Base-by-base conservation (phyloP, 768 basidiomycete species). In the Pleurotus djamor region DNA sequence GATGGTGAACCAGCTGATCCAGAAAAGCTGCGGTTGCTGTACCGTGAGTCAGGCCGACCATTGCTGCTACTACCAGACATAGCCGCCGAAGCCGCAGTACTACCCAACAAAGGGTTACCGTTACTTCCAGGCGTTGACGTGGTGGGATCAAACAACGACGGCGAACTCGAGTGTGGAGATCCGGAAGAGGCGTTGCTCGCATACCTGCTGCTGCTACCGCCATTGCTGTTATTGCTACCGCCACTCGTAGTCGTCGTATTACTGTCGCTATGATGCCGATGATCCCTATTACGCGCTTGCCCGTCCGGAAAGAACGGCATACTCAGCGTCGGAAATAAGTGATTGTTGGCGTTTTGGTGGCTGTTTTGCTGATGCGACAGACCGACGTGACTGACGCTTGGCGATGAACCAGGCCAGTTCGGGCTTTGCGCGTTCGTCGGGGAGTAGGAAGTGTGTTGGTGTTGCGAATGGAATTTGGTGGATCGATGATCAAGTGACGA, bases 271-370 rank as follows among this genome's bases (percentile, higher is more conserved):
- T 28, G 21, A 28, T 28, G 21, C 21, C 21, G 21, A 28, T 28
- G 21, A 28, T 65, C 21, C 71, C 66, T 54, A 28, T 28, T 28
- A 28, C 75, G 71, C 5, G 72, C 33, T 33, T 57, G 38, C 58
- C 72, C 68, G 51, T 68, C 67, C 17, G 86, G 86, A 68, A 77
- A 83, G 71, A 84, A 87, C 9, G 86, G 80, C 7, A 84, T 77
- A 61, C 70, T 84, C 41, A 86, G 76, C 13, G 86, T 86, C 44
- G 82, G 80, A 67, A 87, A 56, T 44, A 56, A 80, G 52, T 63
- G 45, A 65, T 67, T 79, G 48, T 47, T 60, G 38, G 69, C 66
- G 38, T 34, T 37, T 41, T 41, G 38, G 38, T 41, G 9, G n/a
- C 9, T 10, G 17, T 47, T 47, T 37, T 56, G 41, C 43, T 56